Percentiles rank a stretch among this genome's conserved stretches.
Evolutionary conservation across 139 green algal species (phyloP).

Genomic region (Chlorella ohadii): DNA sequence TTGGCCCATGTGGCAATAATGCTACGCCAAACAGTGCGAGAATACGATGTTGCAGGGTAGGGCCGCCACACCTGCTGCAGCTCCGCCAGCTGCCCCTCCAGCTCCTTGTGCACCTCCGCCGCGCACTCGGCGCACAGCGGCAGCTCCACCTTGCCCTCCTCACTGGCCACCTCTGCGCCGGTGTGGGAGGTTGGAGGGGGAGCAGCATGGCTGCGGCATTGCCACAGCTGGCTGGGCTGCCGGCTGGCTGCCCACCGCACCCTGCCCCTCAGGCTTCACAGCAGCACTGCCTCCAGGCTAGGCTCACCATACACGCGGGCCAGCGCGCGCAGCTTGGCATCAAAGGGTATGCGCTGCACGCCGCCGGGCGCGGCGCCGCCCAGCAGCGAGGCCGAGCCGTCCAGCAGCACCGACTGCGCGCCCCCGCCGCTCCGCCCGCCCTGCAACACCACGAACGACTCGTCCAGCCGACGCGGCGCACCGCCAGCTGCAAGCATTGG

Average conservation of each 20-base stretch:
- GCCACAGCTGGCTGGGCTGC: too few relatives aligned
- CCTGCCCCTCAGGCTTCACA: too few relatives aligned
- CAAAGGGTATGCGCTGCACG: slow-evolving; percentile 45
- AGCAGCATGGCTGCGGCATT: too few relatives aligned
- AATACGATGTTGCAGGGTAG: too few relatives aligned
- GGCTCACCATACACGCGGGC: slow-evolving; percentile 52
- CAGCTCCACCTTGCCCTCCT: slow-evolving; percentile 73
- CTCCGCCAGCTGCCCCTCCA: slow-evolving; percentile 76
- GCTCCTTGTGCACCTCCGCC: slow-evolving; percentile 75
- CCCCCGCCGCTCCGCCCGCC: slow-evolving; percentile 6
- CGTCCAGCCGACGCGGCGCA: slow-evolving; percentile 58
- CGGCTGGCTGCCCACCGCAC: too few relatives aligned
- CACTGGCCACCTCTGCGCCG: slow-evolving; percentile 68
- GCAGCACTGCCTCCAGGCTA: too few relatives aligned
- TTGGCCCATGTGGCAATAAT: too few relatives aligned
- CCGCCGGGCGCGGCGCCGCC: neutral
- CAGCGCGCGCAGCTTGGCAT: slow-evolving; percentile 68
- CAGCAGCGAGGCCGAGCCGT: neutral
- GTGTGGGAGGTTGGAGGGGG: too few relatives aligned
- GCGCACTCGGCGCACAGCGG: slow-evolving; percentile 91
- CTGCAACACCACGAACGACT: slow-evolving; percentile 79
- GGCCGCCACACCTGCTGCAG: slow-evolving; percentile 61
- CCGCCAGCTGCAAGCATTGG: neutral
- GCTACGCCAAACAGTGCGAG: too few relatives aligned
- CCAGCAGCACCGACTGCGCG: neutral